Evolutionary conservation across 176 grass and related monocot species (phyloP).

Genomic region (Ensete glaucum): DNA sequence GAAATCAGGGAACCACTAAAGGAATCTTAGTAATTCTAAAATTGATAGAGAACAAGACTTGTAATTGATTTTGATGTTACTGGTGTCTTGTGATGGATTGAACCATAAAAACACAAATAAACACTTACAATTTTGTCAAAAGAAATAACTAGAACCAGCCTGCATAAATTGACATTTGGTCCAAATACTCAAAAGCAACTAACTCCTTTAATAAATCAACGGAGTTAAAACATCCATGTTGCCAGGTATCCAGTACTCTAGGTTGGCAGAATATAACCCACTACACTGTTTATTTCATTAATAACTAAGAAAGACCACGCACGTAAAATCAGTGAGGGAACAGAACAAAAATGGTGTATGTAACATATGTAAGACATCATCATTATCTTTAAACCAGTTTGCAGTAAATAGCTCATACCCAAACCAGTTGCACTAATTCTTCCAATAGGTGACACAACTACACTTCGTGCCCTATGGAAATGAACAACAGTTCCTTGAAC

Average conservation of each 20-base stretch:
- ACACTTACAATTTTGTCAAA: too few species aligned
- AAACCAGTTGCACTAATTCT: constrained; percentile 70
- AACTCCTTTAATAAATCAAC: background rate
- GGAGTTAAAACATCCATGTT: background rate
- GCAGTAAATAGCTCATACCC: constrained; percentile 34
- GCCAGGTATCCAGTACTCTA: background rate
- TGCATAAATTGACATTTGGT: background rate
- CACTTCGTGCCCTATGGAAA: constrained; percentile 83
- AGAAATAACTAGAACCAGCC: background rate
- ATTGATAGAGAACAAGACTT: background rate
- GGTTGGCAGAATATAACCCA: background rate
- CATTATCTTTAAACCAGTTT: background rate
- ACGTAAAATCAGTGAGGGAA: background rate
- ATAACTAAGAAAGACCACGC: background rate
- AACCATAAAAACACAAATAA: background rate
- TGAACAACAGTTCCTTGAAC: constrained; percentile 90
- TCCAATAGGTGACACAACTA: constrained; percentile 70
- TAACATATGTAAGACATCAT: background rate
- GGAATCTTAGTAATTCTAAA: background rate
- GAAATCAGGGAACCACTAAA: background rate
- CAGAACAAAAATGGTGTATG: constrained; percentile 1
- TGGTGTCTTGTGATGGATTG: background rate
- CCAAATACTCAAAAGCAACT: background rate
- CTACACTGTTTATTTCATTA: background rate
- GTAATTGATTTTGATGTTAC: background rate